Evolutionary conservation across 257 asterid species (phyloP).

Genomic region (Plantago major): DNA sequence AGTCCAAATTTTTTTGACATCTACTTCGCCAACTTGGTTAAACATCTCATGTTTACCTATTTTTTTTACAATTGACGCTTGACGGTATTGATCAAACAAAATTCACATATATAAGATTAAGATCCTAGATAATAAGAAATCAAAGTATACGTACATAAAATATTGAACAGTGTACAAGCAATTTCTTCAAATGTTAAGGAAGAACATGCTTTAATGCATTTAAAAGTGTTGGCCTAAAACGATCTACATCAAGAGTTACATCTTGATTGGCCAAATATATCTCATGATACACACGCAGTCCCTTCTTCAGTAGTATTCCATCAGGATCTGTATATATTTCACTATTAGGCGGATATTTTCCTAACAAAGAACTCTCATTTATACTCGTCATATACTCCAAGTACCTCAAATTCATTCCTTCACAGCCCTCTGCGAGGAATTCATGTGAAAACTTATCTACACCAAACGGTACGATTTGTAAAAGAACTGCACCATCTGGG

Average conservation of each 20-base stretch:
- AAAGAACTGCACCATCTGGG: constrained; percentile 46
- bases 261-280: constrained; percentile 4
- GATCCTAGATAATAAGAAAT: no score
- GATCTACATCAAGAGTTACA: neutral
- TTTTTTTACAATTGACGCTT: no score
- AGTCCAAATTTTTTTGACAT: no score
- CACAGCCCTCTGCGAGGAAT: neutral
- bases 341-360: constrained; percentile 3
- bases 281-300: neutral
- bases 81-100: no score
- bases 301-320: neutral
- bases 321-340: constrained; percentile 8
- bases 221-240: constrained; percentile 6
- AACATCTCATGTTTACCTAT: no score
- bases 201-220: constrained; percentile 1
- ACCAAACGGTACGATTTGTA: constrained; percentile 56
- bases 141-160: no score
- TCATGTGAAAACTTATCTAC: constrained; percentile 10
- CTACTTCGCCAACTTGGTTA: no score
- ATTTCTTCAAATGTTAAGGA: no score
- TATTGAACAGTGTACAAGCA: no score
- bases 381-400: constrained; percentile 19
- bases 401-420: constrained; percentile 13
- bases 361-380: constrained; percentile 33
- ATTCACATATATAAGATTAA: no score